Base-by-base conservation (phyloP, 176 grass and related monocot species). In the Aegilops speltoides region DNA sequence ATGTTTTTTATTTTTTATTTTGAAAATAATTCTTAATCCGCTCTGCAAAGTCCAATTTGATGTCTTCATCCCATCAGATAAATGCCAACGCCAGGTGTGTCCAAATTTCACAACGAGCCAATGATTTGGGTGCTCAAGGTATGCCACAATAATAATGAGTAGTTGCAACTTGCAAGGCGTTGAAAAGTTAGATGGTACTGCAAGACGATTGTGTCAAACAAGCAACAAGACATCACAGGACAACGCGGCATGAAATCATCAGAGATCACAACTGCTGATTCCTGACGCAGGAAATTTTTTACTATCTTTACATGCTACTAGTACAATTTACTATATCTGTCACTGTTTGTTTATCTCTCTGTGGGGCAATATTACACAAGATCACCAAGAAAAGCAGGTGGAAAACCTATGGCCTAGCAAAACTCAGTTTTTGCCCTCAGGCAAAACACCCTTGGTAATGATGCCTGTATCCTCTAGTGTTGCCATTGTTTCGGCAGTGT, bases 331-430 rank as follows among this genome's bases (percentile, higher is more conserved):
- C 43, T 46, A 90, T 48, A 90, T 48, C 24, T 71, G 40, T 52
- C 32, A 33, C 19, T 76, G 25, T 28, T 48, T 76, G 25, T 28
- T 48, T 64, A 28, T 52, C 60, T 41, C 29, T 23, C 70, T 68
- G 46, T 71, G 82, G 56, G 68, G 60, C 8, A 48, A 26, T 20
- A 34, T 9, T 46, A 79, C 87, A 94, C 80, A 89, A 46, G 29
- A 82, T 65, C 56, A 83, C 64, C 40, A 45, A 82, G 46, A 22
- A 88, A 83, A 84, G 59, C 37, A 80, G 19, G 52, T 85, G 78
- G 78, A 71, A 59, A 80, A 23, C 81, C 89, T 92, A 85, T 17
- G 59, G 24, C 28, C 82, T 90, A 92, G 28, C 90, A 92, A 92
- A 95, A 95, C 34, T 87, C 87, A 80, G 31, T 31, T 88, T 86